Conservation (phyloP, 2,329 filamentous ascomycete species). For the Trichoderma arundinaceum region DNA sequence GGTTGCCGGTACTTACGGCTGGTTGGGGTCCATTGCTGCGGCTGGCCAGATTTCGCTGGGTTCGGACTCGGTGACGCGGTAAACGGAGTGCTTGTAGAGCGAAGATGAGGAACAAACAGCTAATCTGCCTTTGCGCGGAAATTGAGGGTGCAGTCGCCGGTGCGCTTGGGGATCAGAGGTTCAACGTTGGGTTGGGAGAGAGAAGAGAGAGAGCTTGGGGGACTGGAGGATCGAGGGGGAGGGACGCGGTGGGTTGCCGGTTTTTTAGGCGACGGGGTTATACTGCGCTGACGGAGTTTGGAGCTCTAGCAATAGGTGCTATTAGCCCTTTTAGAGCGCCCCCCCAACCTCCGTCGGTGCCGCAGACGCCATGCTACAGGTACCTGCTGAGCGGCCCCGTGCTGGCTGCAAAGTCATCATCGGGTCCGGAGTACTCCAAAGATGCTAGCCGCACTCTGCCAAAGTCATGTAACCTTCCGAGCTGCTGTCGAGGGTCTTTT, state of each 20-base stretch:
- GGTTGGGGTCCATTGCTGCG: slow-evolving; percentile 32
- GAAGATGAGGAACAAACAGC: background rate
- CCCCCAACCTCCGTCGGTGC: slow-evolving; percentile 22
- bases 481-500: slow-evolving; percentile 2
- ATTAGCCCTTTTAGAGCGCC: slow-evolving; percentile 26
- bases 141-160: slow-evolving; percentile 13
- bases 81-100: background rate
- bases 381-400: slow-evolving; percentile 9
- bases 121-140: background rate
- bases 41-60: slow-evolving; percentile 26
- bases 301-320: slow-evolving; percentile 19
- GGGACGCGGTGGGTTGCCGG: slow-evolving; percentile 28
- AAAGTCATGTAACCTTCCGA: slow-evolving; percentile 10
- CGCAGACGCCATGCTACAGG: slow-evolving; percentile 11
- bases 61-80: background rate
- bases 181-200: slow-evolving; percentile 19
- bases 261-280: slow-evolving; percentile 30
- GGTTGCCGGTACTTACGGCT: slow-evolving; percentile 30
- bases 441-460: background rate
- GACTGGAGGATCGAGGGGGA: slow-evolving; percentile 12
- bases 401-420: slow-evolving; percentile 19
- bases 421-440: slow-evolving; percentile 4
- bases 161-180: slow-evolving; percentile 13
- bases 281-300: slow-evolving; percentile 29
- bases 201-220: slow-evolving; percentile 23